Evolutionary conservation across 768 basidiomycete genomes (phyloP).

Genomic region (Neoboletus brunneissimus): DNA sequence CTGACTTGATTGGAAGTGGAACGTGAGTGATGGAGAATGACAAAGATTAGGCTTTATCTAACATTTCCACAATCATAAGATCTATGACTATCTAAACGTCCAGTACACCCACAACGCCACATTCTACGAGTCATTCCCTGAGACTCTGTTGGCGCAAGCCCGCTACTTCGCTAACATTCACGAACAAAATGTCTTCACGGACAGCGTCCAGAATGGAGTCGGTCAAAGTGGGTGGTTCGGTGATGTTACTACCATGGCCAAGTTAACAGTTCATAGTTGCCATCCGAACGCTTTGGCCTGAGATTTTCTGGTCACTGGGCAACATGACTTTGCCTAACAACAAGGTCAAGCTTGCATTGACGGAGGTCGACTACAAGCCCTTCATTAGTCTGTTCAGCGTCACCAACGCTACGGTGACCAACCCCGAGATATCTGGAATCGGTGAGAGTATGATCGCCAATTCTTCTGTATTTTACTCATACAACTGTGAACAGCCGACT

Average conservation of each 20-base stretch:
- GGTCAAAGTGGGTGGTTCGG: slow-evolving; percentile 62
- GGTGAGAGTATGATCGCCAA: slow-evolving; percentile 42
- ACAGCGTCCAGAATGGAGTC: slow-evolving; percentile 52
- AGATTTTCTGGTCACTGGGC: slow-evolving; percentile 68
- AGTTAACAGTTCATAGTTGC: slow-evolving; percentile 51
- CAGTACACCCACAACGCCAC: slow-evolving; percentile 78
- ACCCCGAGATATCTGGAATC: slow-evolving; percentile 61
- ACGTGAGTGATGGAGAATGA: slow-evolving; percentile 45
- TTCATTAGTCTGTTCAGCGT: slow-evolving; percentile 85
- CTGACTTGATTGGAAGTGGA: slow-evolving; percentile 51
- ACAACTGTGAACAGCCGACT: slow-evolving; percentile 52
- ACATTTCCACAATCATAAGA: slow-evolving; percentile 34
- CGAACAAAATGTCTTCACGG: slow-evolving; percentile 72
- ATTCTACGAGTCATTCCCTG: slow-evolving; percentile 68
- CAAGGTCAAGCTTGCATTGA: slow-evolving; percentile 71
- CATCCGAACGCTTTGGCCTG: slow-evolving; percentile 70
- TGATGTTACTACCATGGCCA: background rate
- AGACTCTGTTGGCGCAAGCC: slow-evolving; percentile 67
- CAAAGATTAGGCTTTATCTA: background rate
- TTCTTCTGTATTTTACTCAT: background rate
- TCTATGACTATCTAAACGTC: slow-evolving; percentile 75
- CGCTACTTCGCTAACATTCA: slow-evolving; percentile 75
- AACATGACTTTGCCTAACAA: slow-evolving; percentile 73
- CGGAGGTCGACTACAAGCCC: slow-evolving; percentile 82
- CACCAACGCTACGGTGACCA: slow-evolving; percentile 56